Evolutionary conservation across 177 flowering plant species (phyloP).

Genomic region (Vitis hybrid): DNA sequence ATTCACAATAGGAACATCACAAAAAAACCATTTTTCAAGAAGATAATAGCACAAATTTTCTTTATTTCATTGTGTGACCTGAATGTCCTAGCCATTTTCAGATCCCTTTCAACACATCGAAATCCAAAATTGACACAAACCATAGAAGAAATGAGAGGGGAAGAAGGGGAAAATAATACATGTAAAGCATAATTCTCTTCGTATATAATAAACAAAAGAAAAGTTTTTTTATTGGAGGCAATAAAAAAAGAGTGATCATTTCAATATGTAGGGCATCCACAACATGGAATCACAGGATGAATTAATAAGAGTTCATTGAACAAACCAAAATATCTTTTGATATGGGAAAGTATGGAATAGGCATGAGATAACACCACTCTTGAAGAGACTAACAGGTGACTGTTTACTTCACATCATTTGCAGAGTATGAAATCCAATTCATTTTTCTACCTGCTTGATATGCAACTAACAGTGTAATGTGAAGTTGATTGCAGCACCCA

Average conservation of each 20-base stretch:
- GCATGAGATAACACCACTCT: not conserved
- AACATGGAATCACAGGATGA: not conserved
- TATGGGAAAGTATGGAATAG: not conserved
- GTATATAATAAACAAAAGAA: too few relatives aligned
- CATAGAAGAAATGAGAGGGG: too few relatives aligned
- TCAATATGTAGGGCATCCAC: not conserved
- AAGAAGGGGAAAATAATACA: too few relatives aligned
- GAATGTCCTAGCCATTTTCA: too few relatives aligned
- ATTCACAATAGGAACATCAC: not conserved
- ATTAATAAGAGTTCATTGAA: not conserved
- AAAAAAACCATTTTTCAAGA: not conserved
- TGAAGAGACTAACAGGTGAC: not conserved
- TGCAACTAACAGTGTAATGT: not conserved
- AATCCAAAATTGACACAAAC: too few relatives aligned
- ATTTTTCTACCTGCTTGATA: not conserved
- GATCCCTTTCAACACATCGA: too few relatives aligned
- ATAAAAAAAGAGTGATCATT: too few relatives aligned
- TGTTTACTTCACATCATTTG: not conserved
- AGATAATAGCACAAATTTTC: not conserved
- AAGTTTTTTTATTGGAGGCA: too few relatives aligned
- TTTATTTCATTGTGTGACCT: too few relatives aligned
- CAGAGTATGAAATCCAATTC: not conserved
- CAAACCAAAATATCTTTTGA: not conserved
- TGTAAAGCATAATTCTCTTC: too few relatives aligned
- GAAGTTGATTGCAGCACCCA: too few relatives aligned